Percentiles rank a stretch among this genome's conserved stretches.
Conservation (phyloP, 345 rosid species). For the Populus pruinosa region DNA sequence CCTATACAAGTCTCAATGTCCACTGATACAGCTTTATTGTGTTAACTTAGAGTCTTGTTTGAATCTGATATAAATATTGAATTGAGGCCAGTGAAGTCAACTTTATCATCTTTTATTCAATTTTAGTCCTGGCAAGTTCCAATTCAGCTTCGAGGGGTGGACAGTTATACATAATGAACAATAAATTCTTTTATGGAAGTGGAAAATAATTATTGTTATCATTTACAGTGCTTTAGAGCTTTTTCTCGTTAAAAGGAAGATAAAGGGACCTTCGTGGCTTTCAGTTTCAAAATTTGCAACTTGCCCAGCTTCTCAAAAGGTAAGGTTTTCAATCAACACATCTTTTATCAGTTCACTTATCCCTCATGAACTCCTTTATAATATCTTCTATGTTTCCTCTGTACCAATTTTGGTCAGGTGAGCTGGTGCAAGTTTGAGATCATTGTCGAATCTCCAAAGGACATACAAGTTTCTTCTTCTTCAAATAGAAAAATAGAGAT, state of each 20-base stretch:
- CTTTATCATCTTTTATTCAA: not conserved
- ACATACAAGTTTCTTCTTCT: constrained; percentile 46
- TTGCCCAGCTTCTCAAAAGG: constrained; percentile 70
- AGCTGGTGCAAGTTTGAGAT: constrained; percentile 99
- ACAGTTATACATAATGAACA: not conserved
- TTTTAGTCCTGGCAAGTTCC: not conserved
- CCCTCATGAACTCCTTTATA: constrained; percentile 5
- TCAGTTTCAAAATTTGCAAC: constrained; percentile 68
- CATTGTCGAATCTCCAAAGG: constrained; percentile 63
- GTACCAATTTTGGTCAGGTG: constrained; percentile 49
- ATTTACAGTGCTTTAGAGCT: constrained; percentile 91
- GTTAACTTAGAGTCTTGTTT: not conserved
- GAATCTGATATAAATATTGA: not conserved
- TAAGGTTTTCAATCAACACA: constrained; percentile 33
- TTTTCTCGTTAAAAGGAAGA: constrained; percentile 82
- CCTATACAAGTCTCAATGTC: not conserved
- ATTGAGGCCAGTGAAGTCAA: not conserved
- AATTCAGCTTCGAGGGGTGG: not conserved
- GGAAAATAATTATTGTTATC: constrained; percentile 6
- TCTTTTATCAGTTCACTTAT: constrained; percentile 9
- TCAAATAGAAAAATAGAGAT: constrained; percentile 48
- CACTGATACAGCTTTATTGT: not conserved
- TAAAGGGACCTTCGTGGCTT: constrained; percentile 93
- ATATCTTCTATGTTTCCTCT: constrained; percentile 15
- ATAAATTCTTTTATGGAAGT: not conserved